Conservation (phyloP, 176 grass and related monocot genomes). For the Carex scoparia region DNA sequence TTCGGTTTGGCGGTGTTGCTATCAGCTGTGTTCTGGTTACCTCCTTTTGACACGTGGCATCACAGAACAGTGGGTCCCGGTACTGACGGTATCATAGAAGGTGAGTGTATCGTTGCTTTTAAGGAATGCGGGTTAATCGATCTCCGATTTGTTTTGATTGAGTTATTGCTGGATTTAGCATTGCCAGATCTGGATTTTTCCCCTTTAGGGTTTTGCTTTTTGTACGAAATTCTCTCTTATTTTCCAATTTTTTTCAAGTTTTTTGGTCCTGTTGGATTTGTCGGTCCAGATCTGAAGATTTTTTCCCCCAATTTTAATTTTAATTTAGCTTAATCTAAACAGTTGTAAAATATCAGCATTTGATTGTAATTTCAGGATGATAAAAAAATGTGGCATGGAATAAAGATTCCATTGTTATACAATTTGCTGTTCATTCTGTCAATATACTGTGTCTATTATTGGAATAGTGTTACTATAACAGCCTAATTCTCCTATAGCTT, state of each 20-base stretch:
- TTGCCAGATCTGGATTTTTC: slow-evolving; percentile 7
- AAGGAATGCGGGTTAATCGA: background rate
- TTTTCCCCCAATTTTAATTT: background rate
- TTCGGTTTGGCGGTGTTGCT: slow-evolving; percentile 56
- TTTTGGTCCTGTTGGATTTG: background rate
- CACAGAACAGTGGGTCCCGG: slow-evolving; percentile 11
- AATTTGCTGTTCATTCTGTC: background rate
- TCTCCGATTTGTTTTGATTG: background rate
- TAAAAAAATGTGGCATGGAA: background rate
- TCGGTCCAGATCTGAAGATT: slow-evolving; percentile 20
- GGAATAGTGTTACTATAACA: slow-evolving; percentile 3
- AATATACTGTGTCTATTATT: background rate
- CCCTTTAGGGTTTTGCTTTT: background rate
- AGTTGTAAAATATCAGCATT: background rate
- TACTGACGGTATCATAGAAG: slow-evolving; percentile 32
- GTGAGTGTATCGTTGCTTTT: slow-evolving; percentile 39
- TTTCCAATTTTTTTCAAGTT: background rate
- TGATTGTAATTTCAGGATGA: background rate
- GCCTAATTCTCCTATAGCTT: background rate
- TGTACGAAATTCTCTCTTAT: background rate
- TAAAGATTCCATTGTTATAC: background rate
- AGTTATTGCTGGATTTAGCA: slow-evolving; percentile 1
- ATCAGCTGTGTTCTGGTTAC: slow-evolving; percentile 65
- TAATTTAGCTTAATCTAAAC: background rate
- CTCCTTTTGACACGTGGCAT: slow-evolving; percentile 45